phyloP scores from a whole-genome alignment of 768 basidiomycete genomes.

The Astraeus odoratus region DNA sequence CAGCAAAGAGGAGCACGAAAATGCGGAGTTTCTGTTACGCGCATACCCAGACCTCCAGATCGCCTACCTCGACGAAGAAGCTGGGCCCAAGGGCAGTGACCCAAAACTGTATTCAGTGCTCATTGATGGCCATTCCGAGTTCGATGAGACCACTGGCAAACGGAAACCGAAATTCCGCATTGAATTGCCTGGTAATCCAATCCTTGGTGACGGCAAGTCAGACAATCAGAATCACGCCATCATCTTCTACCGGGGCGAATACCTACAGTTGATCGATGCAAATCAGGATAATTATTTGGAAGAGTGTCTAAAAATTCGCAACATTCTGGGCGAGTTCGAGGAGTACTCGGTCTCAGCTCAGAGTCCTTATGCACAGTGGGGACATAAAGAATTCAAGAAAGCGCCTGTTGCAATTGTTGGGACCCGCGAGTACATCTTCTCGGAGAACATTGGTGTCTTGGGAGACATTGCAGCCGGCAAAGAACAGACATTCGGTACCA shows the following conservation, averaged over 20 bases:
- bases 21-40: conserved; percentile 94
- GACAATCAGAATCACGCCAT: conserved; percentile 99
- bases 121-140: conserved; percentile 96
- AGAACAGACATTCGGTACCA: conserved; percentile 99
- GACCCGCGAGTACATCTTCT: conserved; percentile 99
- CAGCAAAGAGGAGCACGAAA: conserved; percentile 98
- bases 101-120: conserved; percentile 85
- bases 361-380: conserved; percentile 95
- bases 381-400: conserved; percentile 86
- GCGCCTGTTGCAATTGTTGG: conserved; percentile 96
- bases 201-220: conserved; percentile 97
- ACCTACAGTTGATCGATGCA: conserved; percentile 97
- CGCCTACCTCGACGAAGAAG: conserved; percentile 95
- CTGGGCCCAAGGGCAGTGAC: conserved; percentile 82
- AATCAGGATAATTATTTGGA: conserved; percentile 99
- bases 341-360: conserved; percentile 86
- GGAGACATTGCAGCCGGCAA: conserved; percentile 99
- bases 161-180: conserved; percentile 96
- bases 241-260: conserved; percentile 98
- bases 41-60: conserved; percentile 99
- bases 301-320: conserved; percentile 98
- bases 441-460: conserved; percentile 98
- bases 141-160: conserved; percentile 82
- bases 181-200: conserved; percentile 97
- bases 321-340: conserved; percentile 96